Evolutionary conservation across 1,139 yeast species (phyloP).

Genomic region (Blastobotrys arbuscula): DNA sequence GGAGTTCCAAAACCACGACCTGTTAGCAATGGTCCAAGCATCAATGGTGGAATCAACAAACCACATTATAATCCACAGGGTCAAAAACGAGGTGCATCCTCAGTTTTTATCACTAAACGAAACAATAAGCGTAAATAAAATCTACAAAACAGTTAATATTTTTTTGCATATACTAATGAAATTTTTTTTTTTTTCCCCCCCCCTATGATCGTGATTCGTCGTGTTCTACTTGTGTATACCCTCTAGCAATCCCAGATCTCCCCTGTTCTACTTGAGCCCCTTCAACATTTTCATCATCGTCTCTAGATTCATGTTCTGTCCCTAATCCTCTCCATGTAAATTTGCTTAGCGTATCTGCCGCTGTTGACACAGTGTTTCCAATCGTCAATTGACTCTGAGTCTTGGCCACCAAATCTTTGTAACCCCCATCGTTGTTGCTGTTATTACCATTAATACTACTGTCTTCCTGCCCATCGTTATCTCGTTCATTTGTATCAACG

Average conservation of each 20-base stretch:
- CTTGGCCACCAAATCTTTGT: slow-evolving; percentile 46
- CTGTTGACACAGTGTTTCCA: slow-evolving; percentile 79
- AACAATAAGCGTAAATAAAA: slow-evolving; percentile 1
- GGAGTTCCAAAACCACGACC: slow-evolving; percentile 1
- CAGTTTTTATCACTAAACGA: slow-evolving; percentile 3
- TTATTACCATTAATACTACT: slow-evolving; percentile 24
- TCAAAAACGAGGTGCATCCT: no score
- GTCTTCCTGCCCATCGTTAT: no score
- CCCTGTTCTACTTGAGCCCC: slow-evolving; percentile 70
- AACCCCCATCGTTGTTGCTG: background rate
- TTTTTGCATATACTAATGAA: background rate
- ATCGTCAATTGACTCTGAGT: slow-evolving; percentile 59
- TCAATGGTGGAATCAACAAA: slow-evolving; percentile 1
- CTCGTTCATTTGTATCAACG: slow-evolving; percentile 40
- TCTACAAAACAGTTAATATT: background rate
- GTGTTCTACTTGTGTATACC: slow-evolving; percentile 45
- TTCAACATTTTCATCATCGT: slow-evolving; percentile 34
- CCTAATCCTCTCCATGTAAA: slow-evolving; percentile 85
- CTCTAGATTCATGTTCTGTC: slow-evolving; percentile 51
- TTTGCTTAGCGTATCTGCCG: slow-evolving; percentile 66
- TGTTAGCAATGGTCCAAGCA: background rate
- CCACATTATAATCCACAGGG: no score
- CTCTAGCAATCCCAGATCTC: slow-evolving; percentile 81
- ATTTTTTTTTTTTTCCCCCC: background rate
- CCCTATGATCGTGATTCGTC: background rate